These are phyloP conservation scores for Curvularia eragrostidis DNA, from an alignment of 2,329 filamentous ascomycete genomes.

Conservation along the genomic window DNA sequence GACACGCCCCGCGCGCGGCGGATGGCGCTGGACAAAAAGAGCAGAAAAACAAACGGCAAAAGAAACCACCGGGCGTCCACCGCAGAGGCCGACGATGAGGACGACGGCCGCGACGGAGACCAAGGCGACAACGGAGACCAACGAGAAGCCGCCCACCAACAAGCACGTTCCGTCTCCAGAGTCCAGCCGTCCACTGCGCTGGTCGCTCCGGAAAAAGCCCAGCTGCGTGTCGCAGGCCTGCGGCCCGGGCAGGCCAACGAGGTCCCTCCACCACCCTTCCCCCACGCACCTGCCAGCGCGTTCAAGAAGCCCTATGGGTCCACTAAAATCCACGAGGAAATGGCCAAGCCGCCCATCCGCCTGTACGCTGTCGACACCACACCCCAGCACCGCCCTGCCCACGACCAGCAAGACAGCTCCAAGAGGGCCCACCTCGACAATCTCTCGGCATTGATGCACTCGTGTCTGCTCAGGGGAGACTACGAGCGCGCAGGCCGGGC, in stretches of 20 bases:
- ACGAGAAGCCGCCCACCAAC: background rate
- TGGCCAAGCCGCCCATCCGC: constrained; percentile 52
- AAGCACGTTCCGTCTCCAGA: constrained; percentile 13
- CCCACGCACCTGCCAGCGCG: constrained; percentile 48
- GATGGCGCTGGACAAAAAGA: constrained; percentile 31
- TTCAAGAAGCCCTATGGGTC: constrained; percentile 24
- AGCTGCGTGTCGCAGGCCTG: constrained; percentile 52
- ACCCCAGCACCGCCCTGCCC: constrained; percentile 18
- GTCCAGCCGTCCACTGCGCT: constrained; percentile 27
- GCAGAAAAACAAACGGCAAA: constrained; percentile 33
- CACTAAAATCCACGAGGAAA: constrained; percentile 47
- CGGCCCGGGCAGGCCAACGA: constrained; percentile 46
- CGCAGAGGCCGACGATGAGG: constrained; percentile 27
- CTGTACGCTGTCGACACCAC: constrained; percentile 43
- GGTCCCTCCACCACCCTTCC: constrained; percentile 54
- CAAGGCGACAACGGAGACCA: background rate
- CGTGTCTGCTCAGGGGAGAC: constrained; percentile 73
- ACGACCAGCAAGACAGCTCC: constrained; percentile 37
- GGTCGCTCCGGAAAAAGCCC: constrained; percentile 32
- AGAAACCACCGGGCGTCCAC: constrained; percentile 19
- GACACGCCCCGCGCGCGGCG: constrained; percentile 41
- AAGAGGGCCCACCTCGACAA: constrained; percentile 67
- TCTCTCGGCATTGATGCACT: constrained; percentile 73
- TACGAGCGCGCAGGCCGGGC: constrained; percentile 74
- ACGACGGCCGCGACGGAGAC: background rate